Evolutionary conservation across 140 eudicot genomes (phyloP).

Genomic region (Bidens hawaiensis): DNA sequence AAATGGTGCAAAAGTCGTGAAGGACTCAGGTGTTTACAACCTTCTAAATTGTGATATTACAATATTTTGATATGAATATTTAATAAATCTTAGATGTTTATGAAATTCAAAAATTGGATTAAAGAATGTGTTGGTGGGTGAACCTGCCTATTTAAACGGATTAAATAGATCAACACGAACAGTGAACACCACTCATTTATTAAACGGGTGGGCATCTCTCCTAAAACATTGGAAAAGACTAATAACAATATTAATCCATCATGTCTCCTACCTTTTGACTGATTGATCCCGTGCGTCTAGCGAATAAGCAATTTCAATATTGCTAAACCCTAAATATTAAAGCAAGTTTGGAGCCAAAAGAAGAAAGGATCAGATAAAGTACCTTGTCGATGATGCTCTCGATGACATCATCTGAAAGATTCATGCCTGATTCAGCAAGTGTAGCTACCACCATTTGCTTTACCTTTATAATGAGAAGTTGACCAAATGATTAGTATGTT

Average conservation of each 20-base stretch:
- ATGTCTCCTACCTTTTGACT: background rate
- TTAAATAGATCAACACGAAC: no score
- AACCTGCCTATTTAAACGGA: background rate
- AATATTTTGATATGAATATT: background rate
- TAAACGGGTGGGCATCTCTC: background rate
- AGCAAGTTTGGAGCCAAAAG: background rate
- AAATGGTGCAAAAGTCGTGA: background rate
- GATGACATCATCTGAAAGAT: slow-evolving; percentile 72
- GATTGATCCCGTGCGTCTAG: background rate
- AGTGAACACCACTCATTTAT: no score
- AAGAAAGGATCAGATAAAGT: background rate
- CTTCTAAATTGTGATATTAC: background rate
- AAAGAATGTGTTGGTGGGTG: background rate
- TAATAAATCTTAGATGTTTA: background rate
- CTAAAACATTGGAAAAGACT: background rate
- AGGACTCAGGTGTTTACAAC: background rate
- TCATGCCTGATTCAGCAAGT: slow-evolving; percentile 93
- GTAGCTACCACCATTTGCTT: slow-evolving; percentile 93
- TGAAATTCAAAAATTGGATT: background rate
- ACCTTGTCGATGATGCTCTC: slow-evolving; percentile 87
- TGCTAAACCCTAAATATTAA: background rate
- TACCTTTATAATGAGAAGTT: slow-evolving; percentile 36
- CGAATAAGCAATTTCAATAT: background rate
- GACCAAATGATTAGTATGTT: slow-evolving; percentile 4
- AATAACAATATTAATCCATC: background rate